Evolutionary conservation across 2,329 filamentous ascomycete genomes (phyloP).

Genomic region (Raffaelea albimanens): DNA sequence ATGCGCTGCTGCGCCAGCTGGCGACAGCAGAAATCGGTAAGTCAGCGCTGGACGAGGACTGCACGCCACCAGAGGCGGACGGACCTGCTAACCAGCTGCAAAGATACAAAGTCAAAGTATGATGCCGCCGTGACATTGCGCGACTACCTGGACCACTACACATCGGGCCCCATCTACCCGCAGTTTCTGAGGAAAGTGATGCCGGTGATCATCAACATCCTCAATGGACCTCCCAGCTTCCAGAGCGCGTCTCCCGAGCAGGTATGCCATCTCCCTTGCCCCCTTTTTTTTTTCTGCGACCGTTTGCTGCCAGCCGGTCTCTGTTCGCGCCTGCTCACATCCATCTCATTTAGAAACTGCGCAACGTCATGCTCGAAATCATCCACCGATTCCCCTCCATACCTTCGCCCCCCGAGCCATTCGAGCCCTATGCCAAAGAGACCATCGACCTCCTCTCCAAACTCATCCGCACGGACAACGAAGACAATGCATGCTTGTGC

Average conservation of each 20-base stretch:
- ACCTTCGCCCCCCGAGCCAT: constrained; percentile 63
- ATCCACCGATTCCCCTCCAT: constrained; percentile 72
- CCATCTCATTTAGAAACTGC: constrained; percentile 56
- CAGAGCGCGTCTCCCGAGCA: constrained; percentile 85
- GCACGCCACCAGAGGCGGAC: neutral
- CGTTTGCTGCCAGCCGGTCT: neutral
- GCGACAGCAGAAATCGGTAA: constrained; percentile 46
- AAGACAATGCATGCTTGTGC: constrained; percentile 96
- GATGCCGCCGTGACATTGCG: constrained; percentile 78
- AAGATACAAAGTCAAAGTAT: constrained; percentile 76
- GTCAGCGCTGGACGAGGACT: constrained; percentile 8
- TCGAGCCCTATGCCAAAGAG: constrained; percentile 82
- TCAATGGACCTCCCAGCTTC: constrained; percentile 82
- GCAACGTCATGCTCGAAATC: constrained; percentile 89
- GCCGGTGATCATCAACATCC: constrained; percentile 77
- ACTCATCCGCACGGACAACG: constrained; percentile 84
- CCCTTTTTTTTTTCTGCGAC: neutral
- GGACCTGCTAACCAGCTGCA: too few species aligned
- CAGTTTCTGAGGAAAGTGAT: constrained; percentile 80
- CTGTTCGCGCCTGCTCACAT: constrained; percentile 12
- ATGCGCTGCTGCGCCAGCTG: constrained; percentile 50
- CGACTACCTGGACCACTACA: constrained; percentile 86
- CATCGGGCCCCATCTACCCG: constrained; percentile 61
- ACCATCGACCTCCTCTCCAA: constrained; percentile 86
- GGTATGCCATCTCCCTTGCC: too few species aligned